Evolutionary conservation across 2,329 filamentous ascomycete genomes (phyloP).

Genomic region (Microdochium bolleyi): DNA sequence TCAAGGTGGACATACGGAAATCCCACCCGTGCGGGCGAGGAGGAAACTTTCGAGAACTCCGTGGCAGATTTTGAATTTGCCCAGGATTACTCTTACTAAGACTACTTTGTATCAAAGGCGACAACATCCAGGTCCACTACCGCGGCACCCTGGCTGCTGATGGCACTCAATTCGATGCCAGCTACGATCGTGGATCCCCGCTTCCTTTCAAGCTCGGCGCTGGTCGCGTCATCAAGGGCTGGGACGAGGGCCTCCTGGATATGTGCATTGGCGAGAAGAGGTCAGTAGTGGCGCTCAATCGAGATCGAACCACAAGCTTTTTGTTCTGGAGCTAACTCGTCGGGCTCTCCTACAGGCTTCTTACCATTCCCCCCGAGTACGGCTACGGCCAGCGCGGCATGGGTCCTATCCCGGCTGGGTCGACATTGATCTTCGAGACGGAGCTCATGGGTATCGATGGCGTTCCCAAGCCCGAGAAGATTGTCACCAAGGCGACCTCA

Average conservation of each 20-base stretch:
- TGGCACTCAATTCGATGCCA: slow-evolving; percentile 77
- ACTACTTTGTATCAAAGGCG: no score
- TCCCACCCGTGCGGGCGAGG: no score
- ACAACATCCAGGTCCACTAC: slow-evolving; percentile 84
- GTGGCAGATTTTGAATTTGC: background rate
- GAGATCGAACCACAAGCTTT: background rate
- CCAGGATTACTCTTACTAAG: background rate
- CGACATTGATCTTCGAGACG: slow-evolving; percentile 85
- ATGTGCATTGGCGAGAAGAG: slow-evolving; percentile 96
- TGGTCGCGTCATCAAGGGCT: slow-evolving; percentile 88
- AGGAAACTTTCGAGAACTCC: no score
- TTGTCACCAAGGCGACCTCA: slow-evolving; percentile 28
- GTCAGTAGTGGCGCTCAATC: slow-evolving; percentile 22
- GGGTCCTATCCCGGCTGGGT: slow-evolving; percentile 76
- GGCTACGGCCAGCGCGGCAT: slow-evolving; percentile 72
- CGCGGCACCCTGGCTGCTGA: slow-evolving; percentile 66
- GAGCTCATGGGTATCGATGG: slow-evolving; percentile 80
- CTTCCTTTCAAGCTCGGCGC: slow-evolving; percentile 72
- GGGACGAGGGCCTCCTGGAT: slow-evolving; percentile 82
- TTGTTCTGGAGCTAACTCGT: slow-evolving; percentile 8
- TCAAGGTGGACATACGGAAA: no score
- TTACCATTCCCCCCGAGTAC: slow-evolving; percentile 82
- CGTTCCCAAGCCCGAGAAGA: slow-evolving; percentile 45
- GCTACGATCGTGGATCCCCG: slow-evolving; percentile 69
- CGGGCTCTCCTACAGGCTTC: slow-evolving; percentile 37